Base-by-base conservation (phyloP, 441 rosid genomes). In the Bocquillonia castaneifolia region DNA sequence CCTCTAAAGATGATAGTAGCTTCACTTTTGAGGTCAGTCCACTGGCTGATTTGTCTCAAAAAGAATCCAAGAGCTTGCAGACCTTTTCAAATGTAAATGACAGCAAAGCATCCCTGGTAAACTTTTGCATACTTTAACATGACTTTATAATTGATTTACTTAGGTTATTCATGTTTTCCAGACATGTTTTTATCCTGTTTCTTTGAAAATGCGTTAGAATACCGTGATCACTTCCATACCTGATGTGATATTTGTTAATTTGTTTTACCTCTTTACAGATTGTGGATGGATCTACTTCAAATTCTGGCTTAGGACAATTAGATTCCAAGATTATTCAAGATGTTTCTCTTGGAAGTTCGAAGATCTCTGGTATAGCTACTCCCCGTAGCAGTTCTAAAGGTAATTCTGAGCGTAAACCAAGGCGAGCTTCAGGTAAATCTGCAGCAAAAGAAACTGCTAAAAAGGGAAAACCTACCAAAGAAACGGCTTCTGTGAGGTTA, bases 351-450 rank as follows among this genome's bases (percentile, higher is more conserved):
- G 84, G 77, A 77, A 80, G 70, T 77, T 77, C 78, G 32, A 79
- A 78, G 73, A 80, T 72, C 34, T 72, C 86, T 64, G 83, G 72
- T 59, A 76, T 66, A 66, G 72, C 74, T 65, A 51, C 12, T 62
- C 76, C 44, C 23, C 82, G 76, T 22, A 67, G 82, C 70, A 74
- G 78, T 47, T 61, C 74, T 42, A 92, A 85, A 87, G 74, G 78
- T 73, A 77, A 83, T 71, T 58, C 93, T 63, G 97, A 84, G 72
- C 92, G 90, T 65, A 91, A 91, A 81, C 62, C 89, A 74, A 89
- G 94, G 69, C 87, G 93, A 76, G 48, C 88, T 75, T 75, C 89
- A 73, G 68, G 74, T 65, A 92, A 84, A 79, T 79, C 83, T 40
- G 54, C 81, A 22, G 84, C 77, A 72, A 95, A 82, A 60, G 98